Conservation (phyloP, 192 early-diverging fungal species). For the Coemansia sp. region DNA sequence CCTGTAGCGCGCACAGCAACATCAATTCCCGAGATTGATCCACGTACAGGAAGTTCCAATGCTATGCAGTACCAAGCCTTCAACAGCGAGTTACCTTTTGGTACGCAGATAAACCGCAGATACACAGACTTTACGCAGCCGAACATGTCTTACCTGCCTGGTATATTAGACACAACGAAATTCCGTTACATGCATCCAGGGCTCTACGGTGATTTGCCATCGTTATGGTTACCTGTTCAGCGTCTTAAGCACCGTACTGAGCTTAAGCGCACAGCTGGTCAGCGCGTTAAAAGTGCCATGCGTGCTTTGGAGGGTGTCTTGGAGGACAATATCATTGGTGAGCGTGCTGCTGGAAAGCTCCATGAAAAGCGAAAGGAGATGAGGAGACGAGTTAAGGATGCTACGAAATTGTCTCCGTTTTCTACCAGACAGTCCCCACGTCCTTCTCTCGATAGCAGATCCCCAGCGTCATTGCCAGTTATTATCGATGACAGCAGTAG, state of each 20-base stretch:
- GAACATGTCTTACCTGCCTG: conserved; percentile 29
- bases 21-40: conserved; percentile 16
- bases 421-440: conserved; percentile 1
- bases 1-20: conserved; percentile 11
- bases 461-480: neutral
- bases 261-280: conserved; percentile 6
- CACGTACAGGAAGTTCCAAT: conserved; percentile 3
- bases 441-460: neutral
- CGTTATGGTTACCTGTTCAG: conserved; percentile 43
- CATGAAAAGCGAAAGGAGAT: conserved; percentile 13
- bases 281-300: conserved; percentile 15
- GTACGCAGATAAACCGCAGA: conserved; percentile 32
- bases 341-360: conserved; percentile 11
- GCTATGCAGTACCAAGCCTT: conserved; percentile 40
- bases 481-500: neutral
- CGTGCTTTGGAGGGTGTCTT: conserved; percentile 11
- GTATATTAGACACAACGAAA: conserved; percentile 38
- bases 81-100: conserved; percentile 33
- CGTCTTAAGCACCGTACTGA: conserved; percentile 24
- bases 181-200: conserved; percentile 45
- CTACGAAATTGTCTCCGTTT: conserved; percentile 4
- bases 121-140: conserved; percentile 45
- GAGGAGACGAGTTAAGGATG: conserved; percentile 1
- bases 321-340: conserved; percentile 38
- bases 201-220: conserved; percentile 40